Evolutionary conservation across 352 stramenopile species (phyloP).

Genomic region (Globisporangium splendens): DNA sequence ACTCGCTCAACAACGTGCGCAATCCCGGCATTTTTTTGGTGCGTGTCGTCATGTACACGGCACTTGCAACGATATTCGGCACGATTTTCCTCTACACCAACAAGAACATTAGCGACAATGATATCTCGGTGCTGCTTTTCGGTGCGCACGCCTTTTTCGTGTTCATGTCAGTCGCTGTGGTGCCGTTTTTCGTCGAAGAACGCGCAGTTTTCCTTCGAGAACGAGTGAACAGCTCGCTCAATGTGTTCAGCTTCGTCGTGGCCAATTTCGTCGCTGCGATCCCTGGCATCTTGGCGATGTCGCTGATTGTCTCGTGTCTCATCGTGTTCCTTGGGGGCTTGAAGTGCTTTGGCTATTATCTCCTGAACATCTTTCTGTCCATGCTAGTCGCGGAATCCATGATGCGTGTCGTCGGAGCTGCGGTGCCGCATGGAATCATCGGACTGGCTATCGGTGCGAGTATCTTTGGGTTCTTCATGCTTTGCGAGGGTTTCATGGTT

Average conservation of each 20-base stretch:
- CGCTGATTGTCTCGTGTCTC: conserved; percentile 33
- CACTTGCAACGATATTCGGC: conserved; percentile 65
- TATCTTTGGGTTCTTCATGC: conserved; percentile 86
- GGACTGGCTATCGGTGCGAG: conserved; percentile 77
- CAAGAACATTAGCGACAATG: conserved; percentile 21
- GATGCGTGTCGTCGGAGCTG: conserved; percentile 72
- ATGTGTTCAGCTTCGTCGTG: conserved; percentile 64
- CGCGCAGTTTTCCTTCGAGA: conserved; percentile 54
- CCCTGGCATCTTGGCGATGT: conserved; percentile 55
- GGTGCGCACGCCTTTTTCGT: conserved; percentile 88
- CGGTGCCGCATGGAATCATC: conserved; percentile 84
- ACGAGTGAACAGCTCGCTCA: conserved; percentile 65
- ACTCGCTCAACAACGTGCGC: conserved; percentile 59
- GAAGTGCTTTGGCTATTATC: conserved; percentile 54
- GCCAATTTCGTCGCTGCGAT: conserved; percentile 70
- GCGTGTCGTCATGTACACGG: conserved; percentile 74
- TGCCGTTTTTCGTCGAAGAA: conserved; percentile 84
- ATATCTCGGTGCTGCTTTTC: conserved; percentile 75
- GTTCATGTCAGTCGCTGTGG: conserved; percentile 86
- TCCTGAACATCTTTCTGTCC: conserved; percentile 73
- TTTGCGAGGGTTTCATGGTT: conserved; percentile 86
- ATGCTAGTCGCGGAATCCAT: conserved; percentile 79
- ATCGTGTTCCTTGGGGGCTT: conserved; percentile 49
- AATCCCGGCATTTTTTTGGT: conserved; percentile 76
- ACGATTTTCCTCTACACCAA: conserved; percentile 67